Evolutionary conservation across 164 flowering plant species (phyloP), one percentile per base, ranked within the genome.

Genomic region (Malania oleifera): DNA sequence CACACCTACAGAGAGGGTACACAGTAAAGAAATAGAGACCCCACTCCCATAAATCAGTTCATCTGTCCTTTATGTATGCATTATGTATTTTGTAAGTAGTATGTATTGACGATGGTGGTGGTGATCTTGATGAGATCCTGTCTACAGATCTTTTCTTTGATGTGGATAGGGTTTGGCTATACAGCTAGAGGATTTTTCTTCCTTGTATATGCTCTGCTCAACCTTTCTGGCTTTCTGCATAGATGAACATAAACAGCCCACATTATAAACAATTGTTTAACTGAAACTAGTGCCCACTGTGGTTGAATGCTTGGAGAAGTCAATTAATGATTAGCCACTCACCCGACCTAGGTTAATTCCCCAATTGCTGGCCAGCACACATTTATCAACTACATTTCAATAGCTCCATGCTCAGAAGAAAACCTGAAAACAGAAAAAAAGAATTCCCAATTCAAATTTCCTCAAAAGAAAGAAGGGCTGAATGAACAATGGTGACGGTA

Each of bases 21-120:
- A 73, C 63, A 64, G 61, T 63, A 52, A 34, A 58, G 51, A 55
- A 48, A 43, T 54, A 59, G 57, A 38, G 61, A 59, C 75, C 85
- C 80, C 75, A 65, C 77, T 67, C 69, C 50, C 70, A 54, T 70
- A 64, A 75, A 75, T 77, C 70, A 75, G 77, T 68, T 66, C 76
- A 63, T 66, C 79, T 72, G 76, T 78, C 76, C 69, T 72, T 73
- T 60, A 70, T 45, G 64, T 70, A 72, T 75, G 62, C 72, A 66
- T 69, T 76, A 77, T 78, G 72, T 72, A 66, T 81, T 70, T 69
- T 72, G 75, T 78, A 63, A 73, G 52, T 64, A 69, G 75, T 69
- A 76, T 75, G 69, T 62, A 63, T 56, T 51, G 60, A 64, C 58
- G 67, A 58, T 57, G 67, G 54, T 69, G 77, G 50, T 74, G 56